These are phyloP conservation scores for Ceratopteris richardii DNA, from an alignment of 75 land plant genomes.

Conservation along the genomic window DNA sequence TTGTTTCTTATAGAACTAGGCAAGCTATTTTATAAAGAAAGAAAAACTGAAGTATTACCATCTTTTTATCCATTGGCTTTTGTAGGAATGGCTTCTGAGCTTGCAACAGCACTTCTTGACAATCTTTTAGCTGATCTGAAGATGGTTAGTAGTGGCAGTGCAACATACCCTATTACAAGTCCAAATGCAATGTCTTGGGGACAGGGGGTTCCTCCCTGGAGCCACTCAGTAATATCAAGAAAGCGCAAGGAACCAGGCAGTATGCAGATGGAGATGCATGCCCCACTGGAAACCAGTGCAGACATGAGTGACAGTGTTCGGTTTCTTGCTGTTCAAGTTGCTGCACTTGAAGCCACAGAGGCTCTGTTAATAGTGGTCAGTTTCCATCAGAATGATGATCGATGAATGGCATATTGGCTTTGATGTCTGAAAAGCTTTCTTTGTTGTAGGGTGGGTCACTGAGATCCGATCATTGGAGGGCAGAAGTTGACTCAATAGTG, in stretches of 20 bases:
- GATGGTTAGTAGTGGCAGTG: slow-evolving; percentile 21
- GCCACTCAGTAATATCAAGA: slow-evolving; percentile 15
- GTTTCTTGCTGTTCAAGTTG: slow-evolving; percentile 51
- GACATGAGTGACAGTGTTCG: slow-evolving; percentile 11
- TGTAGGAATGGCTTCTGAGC: slow-evolving; percentile 77
- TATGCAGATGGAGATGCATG: slow-evolving; percentile 13
- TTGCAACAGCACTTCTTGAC: slow-evolving; percentile 47
- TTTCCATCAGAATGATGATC: not conserved
- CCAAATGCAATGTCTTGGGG: slow-evolving; percentile 8
- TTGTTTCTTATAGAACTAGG: no score
- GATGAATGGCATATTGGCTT: not conserved
- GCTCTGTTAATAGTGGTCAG: slow-evolving; percentile 77
- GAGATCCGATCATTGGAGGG: slow-evolving; percentile 60
- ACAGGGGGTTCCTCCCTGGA: slow-evolving; percentile 11
- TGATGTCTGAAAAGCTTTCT: not conserved
- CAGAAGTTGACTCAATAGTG: slow-evolving; percentile 58
- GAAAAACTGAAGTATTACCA: no score
- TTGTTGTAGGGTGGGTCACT: slow-evolving; percentile 62
- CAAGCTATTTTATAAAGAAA: no score
- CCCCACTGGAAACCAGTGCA: slow-evolving; percentile 11
- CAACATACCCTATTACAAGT: not conserved
- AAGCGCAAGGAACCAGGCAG: slow-evolving; percentile 60
- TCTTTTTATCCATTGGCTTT: no score
- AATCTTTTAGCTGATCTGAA: slow-evolving; percentile 68
- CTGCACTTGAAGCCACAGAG: slow-evolving; percentile 72